Evolutionary conservation across 163 green algal species (phyloP), one percentile per base, ranked within the genome.

Genomic region (Volvox carteri): DNA sequence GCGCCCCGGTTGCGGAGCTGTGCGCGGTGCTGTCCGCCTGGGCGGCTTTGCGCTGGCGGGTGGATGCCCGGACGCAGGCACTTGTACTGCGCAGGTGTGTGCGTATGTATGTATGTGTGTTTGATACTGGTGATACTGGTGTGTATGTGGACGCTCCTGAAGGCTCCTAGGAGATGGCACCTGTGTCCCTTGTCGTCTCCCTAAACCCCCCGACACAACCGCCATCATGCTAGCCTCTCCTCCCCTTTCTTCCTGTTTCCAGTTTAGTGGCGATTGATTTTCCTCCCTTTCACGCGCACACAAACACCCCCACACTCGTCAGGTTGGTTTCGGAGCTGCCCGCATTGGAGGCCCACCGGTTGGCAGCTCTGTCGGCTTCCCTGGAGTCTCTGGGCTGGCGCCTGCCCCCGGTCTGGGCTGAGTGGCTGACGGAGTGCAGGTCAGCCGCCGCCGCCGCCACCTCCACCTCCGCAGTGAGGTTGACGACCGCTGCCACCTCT

Each of bases 321-420:
- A 87, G 80, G 62, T 54, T 87, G 23, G 35, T 73, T 9, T 35
- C 81, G 2, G 81, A 73, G 46, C 65, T 87, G 48, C 81, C 81
- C 46, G n/a, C 35, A 28, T 46, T 87, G 19, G 62, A 54, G 9
- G 9, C 33, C 11, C 23, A 28, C 67, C 81, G 67, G 19, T 65
- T 87, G 35, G 23, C 33, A 1, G 23, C 67, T 1, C 46, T 87
- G 25, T 23, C 33, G 41, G 65, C 46, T 48, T 44, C 19, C 19
- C 67, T 87, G 33, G 14, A 35, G 4, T n/a, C 44, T 2, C 65
- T 87, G 33, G 46, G 46, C 35, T 87, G 81, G 81, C 65, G 48
- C 44, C 67, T 79, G 19, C 81, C 81, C 11, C 46, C 67, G 33
- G 67, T 48, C 7, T 87, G 81, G 81, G 67, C 23, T 4, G 33